Base-by-base conservation (phyloP, 1,284 basidiomycete genomes). In the Neonothopanus nambi region DNA sequence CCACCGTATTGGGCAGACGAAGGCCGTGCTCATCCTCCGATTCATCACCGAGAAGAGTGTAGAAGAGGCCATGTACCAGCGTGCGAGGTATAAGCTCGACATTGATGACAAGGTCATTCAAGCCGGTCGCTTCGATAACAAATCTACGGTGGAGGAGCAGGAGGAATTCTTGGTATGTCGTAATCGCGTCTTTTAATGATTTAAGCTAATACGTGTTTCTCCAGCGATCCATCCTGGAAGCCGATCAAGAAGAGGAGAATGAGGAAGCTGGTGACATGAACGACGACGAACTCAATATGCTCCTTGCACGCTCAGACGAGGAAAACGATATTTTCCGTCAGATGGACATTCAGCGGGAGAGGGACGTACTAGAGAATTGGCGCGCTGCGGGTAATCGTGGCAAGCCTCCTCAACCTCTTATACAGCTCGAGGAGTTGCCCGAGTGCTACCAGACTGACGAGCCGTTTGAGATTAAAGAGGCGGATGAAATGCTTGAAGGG, bases 81-180 rank as follows among this genome's bases (percentile, higher is more conserved):
- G 95, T 59, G 97, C 97, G 3, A 87, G 94, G 59, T 93, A 87
- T 72, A 99, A 99, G 80, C 88, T 99, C 48, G 96, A 98, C 66
- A 97, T 99, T 67, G 97, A 99, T 70, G 95, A 97, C 76, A 99
- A 99, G 73, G 95, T 99, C 73, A 97, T 98, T 65, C 95, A 98
- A 75, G 96, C 96, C 49, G 96, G 96, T 80, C 93, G 95, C 56
- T 99, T 98, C 78, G 97, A 99, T 72, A 97, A 99, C 73, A 96
- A 98, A 72, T 97, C 95, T 17, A 97, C 95, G 1, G 91, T 93
- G 57, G 95, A 97, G 68, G 97, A 99, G 70, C 95, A 97, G 64
- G 97, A 99, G 68, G 89, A 93, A 65, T 89, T 96, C 63, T 74
- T 98, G 70, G 91, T 93, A 66, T 68, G 88, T 69, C 57, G 59